These are phyloP conservation scores for Neobulgaria alba DNA, from an alignment of 2,329 filamentous ascomycete genomes.

Conservation along the genomic window DNA sequence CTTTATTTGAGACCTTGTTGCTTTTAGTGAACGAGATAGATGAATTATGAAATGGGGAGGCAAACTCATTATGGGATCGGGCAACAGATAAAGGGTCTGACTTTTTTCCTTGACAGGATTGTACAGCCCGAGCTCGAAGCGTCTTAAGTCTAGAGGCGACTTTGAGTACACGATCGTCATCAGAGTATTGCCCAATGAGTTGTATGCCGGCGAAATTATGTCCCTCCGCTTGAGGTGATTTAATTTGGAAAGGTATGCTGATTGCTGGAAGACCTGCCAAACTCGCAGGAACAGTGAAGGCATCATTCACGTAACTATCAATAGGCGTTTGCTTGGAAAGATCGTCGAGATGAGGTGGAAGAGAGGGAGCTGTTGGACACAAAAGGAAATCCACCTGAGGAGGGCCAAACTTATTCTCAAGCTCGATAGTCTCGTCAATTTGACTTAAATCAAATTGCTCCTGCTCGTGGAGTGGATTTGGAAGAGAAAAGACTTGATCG, in stretches of 20 bases:
- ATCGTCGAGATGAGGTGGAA: conserved; percentile 56
- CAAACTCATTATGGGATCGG: too few relatives aligned
- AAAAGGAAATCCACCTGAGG: conserved; percentile 75
- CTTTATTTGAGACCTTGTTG: too few relatives aligned
- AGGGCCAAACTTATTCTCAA: conserved; percentile 49
- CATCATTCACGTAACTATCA: conserved; percentile 85
- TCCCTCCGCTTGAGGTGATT: conserved; percentile 30
- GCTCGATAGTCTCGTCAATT: conserved; percentile 42
- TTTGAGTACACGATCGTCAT: conserved; percentile 1
- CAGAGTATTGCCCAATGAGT: conserved; percentile 4
- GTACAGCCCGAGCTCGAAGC: too few relatives aligned
- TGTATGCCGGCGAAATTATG: conserved; percentile 1
- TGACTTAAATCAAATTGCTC: conserved; percentile 50
- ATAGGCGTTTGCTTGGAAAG: conserved; percentile 47
- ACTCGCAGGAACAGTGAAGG: conserved; percentile 92
- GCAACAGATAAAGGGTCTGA: too few relatives aligned
- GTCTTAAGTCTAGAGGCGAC: conserved; percentile 1
- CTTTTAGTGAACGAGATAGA: too few relatives aligned
- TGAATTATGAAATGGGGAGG: too few relatives aligned
- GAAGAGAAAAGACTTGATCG: conserved; percentile 61
- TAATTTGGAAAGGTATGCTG: conserved; percentile 56
- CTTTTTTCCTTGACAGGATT: too few relatives aligned
- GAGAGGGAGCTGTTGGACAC: conserved; percentile 76
- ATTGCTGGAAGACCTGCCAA: conserved; percentile 84
- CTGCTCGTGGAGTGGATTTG: conserved; percentile 56